Base-by-base conservation (phyloP, 768 basidiomycete genomes). In the Chiua virens region DNA sequence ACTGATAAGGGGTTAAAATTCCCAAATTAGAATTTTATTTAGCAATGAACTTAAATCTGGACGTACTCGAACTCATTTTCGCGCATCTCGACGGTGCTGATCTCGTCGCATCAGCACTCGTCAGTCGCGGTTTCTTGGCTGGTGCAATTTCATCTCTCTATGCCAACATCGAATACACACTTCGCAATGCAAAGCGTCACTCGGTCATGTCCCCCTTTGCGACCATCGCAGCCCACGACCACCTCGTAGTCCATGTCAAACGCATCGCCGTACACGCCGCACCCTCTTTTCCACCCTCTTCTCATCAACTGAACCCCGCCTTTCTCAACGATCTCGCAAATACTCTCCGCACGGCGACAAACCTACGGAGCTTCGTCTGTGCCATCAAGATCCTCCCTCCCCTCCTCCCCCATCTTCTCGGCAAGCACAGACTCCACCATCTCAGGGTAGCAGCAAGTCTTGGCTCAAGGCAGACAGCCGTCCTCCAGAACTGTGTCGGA, bases 41-140 rank as follows among this genome's bases (percentile, higher is more conserved):
- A 23, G 82, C 81, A 11, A 81, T 86, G 56, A 86, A 30, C 30
- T 2, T 88, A 42, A 83, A 89, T 54, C 75, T 82, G 18, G 88
- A 91, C 68, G 84, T 89, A 34, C 76, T 89, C 37, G 83, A 86
- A 61, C 72, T 82, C n/a, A 80, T 90, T 17, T 85, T 85, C 55
- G 66, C 71, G 0, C 71, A 77, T 57, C 70, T 90, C 5, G 63
- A 73, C 37, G 73, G 75, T 17, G 50, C 67, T 1, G 85, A 87
- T 57, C 76, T 90, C 28, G 74, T 80, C 15, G 76, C 80, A 4
- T 73, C 82, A 18, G 79, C 84, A 1, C 80, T 82, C 37, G 87
- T 87, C 60, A 85, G 79, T 61, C 75, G 74, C 38, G 79, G 85
- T 0, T 90, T 89, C 54, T 72, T 83, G 22, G 79, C 79, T 0